Evolutionary conservation across 495 filamentous ascomycete species (phyloP), one percentile per base, ranked within the genome.

Genomic region (Hypoxylon cercidicola): DNA sequence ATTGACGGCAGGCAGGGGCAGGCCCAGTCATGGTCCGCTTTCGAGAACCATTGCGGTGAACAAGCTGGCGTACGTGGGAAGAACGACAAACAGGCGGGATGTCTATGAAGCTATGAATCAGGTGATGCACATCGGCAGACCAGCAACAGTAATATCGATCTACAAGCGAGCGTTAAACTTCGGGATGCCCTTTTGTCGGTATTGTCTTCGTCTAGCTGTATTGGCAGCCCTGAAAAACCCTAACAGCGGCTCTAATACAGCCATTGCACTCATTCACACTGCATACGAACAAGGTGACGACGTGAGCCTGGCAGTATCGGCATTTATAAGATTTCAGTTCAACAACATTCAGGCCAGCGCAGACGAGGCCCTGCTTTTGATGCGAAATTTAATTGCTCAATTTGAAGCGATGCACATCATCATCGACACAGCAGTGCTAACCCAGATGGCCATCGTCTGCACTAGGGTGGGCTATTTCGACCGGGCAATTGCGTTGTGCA

Each of bases 161-260:
- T 80, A 81, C 61, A 77, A 71, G 51, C 74, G 62, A 53, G 73
- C 71, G 0, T 21, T 69, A 4, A 48, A 68, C 18, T 59, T 52
- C 2, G 70, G 76, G 1, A 74, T 80, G 74, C 72, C 68, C 0
- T 66, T 62, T 35, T 70, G 64, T 12, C 19, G 43, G 3, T 64
- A 69, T 8, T 74, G 75, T 48, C 68, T 82, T 3, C 67, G 68
- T 9, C 53, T 81, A 8, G 81, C 79, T 16, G 71, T 83, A 15
- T 64, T 71, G 18, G 82, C 82, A 11, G 66, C 71, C 8, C 58
- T 82, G 52, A 55, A 56, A 20, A 53, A 55, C n/a, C 43, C 66
- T 3, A 34, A 54, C 1, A 30, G 45, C 16, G 60, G 68, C 12
- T 40, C 60, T 25, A 40, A 53, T 15, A 56, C 49, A 20, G 71